Base-by-base conservation (phyloP, 352 stramenopile species). In the Globisporangium solare region DNA sequence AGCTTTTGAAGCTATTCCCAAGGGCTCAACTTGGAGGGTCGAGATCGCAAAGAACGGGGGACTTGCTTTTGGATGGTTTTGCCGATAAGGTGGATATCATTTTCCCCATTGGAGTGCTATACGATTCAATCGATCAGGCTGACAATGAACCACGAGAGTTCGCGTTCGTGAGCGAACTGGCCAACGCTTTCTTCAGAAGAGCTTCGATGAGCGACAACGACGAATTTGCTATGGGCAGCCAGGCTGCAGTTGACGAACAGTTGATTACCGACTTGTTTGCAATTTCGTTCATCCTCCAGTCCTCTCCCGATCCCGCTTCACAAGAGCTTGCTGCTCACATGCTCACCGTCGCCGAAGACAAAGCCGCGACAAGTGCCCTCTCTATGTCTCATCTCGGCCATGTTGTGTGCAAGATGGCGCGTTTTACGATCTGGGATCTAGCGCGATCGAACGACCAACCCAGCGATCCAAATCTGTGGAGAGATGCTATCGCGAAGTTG, bases 241-340 rank as follows among this genome's bases (percentile, higher is more conserved):
- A 49, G 46, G 40, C 56, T 53, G 37, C 61, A 51, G 61, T 74
- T 51, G 61, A 78, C 22, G 73, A 85, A 40, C 81, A 91, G 46
- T 40, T 92, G 14, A 86, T 72, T 7, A 86, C 79, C 0, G 83
- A 91, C 56, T 57, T 90, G 27, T 83, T 91, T 58, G 83, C 80
- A 4, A 67, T 89, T 21, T 82, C 80, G 6, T 91, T 90, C 22
- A 69, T 88, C 22, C 58, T 80, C 4, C 66, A 76, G 21, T 45
- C 57, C 14, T 71, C 69, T 4, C 12, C n/a, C 3, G 41, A 58
- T 20, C 18, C 24, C 1, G 15, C 45, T 43, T 47, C 79, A n/a
- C 70, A 83, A 41, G 54, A 66, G 20, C 42, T 85, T 1, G 81
- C 56, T 24, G 46, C 65, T n/a, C 49, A 54, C 4, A 84, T 89